Percentiles rank a stretch among this genome's conserved stretches.
phyloP scores from a whole-genome alignment of 75 land plant genomes.

The Selaginella moellendorffii region DNA sequence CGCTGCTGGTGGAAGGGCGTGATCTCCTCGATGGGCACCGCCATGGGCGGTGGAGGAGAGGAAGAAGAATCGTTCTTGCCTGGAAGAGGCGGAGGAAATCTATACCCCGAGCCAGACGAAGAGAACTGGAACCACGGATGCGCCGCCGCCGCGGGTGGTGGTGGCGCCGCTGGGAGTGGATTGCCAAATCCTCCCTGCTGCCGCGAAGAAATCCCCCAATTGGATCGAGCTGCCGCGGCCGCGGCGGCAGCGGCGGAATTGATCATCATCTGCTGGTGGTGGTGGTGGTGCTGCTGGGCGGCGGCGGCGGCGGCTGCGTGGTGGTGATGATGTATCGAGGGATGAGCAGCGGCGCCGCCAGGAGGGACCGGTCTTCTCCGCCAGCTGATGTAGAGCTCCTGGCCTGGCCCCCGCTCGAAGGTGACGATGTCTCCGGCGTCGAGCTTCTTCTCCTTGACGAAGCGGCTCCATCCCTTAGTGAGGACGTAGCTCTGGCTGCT shows the following conservation, averaged over 20 bases:
- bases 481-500: constrained; percentile 89
- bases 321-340: constrained; percentile 3
- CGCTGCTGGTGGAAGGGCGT: background rate
- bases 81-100: background rate
- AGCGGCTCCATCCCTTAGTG: constrained; percentile 85
- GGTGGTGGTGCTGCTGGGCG: too few relatives aligned
- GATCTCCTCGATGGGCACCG: background rate
- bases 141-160: too few relatives aligned
- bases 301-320: too few relatives aligned
- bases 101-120: background rate
- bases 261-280: too few relatives aligned
- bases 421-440: constrained; percentile 61
- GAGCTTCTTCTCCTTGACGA: constrained; percentile 75
- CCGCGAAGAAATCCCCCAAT: background rate
- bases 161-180: background rate
- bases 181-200: background rate
- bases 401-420: constrained; percentile 42
- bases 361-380: constrained; percentile 16
- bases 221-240: too few relatives aligned
- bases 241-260: too few relatives aligned
- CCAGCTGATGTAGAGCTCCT: constrained; percentile 49
- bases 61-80: too few relatives aligned
- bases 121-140: background rate
- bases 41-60: background rate
- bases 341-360: background rate